A percentile compares a stretch with the other conserved stretches of the same genome.
Conservation (phyloP, 2,329 filamentous ascomycete genomes). For the Clonostachys byssicola region DNA sequence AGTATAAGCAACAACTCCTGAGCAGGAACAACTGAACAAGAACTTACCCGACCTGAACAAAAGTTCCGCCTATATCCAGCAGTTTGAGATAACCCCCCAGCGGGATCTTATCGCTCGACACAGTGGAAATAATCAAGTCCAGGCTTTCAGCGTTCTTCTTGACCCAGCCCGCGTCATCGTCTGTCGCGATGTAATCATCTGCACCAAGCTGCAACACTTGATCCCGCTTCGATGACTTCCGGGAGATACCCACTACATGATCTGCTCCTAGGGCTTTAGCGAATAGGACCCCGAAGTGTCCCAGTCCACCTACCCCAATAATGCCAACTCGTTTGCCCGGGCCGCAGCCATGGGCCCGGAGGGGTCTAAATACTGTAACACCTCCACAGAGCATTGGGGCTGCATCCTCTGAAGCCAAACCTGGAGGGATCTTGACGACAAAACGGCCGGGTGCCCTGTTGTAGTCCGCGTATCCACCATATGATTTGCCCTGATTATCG, state of each 20-base stretch:
- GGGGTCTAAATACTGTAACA: slow-evolving; percentile 61
- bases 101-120: slow-evolving; percentile 50
- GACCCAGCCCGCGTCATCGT: slow-evolving; percentile 49
- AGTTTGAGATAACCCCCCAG: slow-evolving; percentile 43
- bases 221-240: slow-evolving; percentile 43
- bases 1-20: slow-evolving; percentile 33
- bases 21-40: slow-evolving; percentile 4
- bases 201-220: slow-evolving; percentile 56
- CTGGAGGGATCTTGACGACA: slow-evolving; percentile 39
- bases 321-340: slow-evolving; percentile 65
- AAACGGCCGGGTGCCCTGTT: slow-evolving; percentile 31
- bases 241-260: slow-evolving; percentile 55
- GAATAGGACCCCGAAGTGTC: slow-evolving; percentile 65
- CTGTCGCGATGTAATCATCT: slow-evolving; percentile 38
- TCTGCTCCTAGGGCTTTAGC: slow-evolving; percentile 65
- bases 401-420: slow-evolving; percentile 29
- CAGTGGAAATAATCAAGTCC: slow-evolving; percentile 56
- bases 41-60: slow-evolving; percentile 37
- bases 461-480: slow-evolving; percentile 3
- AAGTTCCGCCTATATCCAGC: neutral
- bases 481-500: neutral
- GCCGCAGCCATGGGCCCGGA: slow-evolving; percentile 58
- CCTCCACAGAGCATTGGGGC: slow-evolving; percentile 70
- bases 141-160: slow-evolving; percentile 44
- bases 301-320: slow-evolving; percentile 63